These are phyloP conservation scores for Pythium aquatile DNA, from an alignment of 352 stramenopile species.

Conservation along the genomic window DNA sequence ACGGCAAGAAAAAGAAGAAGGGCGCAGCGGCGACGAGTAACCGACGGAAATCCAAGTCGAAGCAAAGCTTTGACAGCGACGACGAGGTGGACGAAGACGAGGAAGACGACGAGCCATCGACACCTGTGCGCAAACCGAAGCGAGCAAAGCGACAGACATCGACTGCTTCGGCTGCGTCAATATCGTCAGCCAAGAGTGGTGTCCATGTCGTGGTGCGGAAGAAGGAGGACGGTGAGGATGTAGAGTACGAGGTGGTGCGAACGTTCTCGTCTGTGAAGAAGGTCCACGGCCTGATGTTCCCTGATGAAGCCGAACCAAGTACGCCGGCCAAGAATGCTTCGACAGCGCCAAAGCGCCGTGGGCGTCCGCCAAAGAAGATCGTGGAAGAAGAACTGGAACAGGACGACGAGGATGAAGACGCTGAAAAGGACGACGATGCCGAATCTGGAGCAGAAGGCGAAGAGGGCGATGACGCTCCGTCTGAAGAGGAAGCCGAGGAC, in stretches of 20 bases:
- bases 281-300: constrained; percentile 17
- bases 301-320: neutral
- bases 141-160: constrained; percentile 6
- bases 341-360: constrained; percentile 15
- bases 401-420: constrained; percentile 13
- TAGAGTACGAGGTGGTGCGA: constrained; percentile 26
- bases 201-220: constrained; percentile 30
- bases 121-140: constrained; percentile 28
- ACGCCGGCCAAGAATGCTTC: constrained; percentile 13
- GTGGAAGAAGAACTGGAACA: constrained; percentile 13
- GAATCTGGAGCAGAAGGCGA: constrained; percentile 28
- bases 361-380: constrained; percentile 21
- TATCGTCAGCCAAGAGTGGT: constrained; percentile 21
- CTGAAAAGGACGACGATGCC: constrained; percentile 22
- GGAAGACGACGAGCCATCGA: constrained; percentile 21
- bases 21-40: constrained; percentile 16
- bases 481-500: constrained; percentile 30
- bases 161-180: neutral
- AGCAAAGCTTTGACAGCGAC: constrained; percentile 21
- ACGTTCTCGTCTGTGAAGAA: constrained; percentile 32
- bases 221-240: constrained; percentile 13
- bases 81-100: constrained; percentile 30
- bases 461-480: constrained; percentile 16
- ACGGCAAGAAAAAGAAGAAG: constrained; percentile 39
- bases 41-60: constrained; percentile 42